A percentile compares a stretch with the other conserved stretches of the same genome.
Evolutionary conservation across 2,329 filamentous ascomycete genomes (phyloP).

Genomic region (Thielaviopsis populi): DNA sequence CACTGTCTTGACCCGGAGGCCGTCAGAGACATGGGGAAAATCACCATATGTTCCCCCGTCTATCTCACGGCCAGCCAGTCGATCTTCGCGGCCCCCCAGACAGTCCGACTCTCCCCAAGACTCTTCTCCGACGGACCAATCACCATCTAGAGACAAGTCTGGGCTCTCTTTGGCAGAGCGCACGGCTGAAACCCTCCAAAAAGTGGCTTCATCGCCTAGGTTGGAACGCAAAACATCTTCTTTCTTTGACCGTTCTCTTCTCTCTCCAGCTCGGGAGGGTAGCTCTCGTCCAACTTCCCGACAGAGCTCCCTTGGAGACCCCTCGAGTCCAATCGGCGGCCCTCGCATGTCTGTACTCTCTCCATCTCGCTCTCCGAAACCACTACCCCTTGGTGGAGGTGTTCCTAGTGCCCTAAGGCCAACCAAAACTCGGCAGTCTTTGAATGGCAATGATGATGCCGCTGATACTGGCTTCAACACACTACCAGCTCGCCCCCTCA

Average conservation of each 20-base stretch:
- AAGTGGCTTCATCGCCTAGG: slow-evolving; percentile 63
- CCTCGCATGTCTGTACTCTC: slow-evolving; percentile 26
- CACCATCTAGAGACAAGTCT: slow-evolving; percentile 20
- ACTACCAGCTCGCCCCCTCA: slow-evolving; percentile 30
- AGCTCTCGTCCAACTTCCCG: slow-evolving; percentile 21
- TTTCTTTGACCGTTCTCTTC: slow-evolving; percentile 45
- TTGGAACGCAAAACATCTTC: slow-evolving; percentile 50
- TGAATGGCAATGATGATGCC: background rate
- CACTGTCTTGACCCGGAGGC: slow-evolving; percentile 23
- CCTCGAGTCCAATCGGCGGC: slow-evolving; percentile 39
- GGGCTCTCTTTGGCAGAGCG: slow-evolving; percentile 60
- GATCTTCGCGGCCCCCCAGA: slow-evolving; percentile 9
- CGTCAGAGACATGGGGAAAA: slow-evolving; percentile 19
- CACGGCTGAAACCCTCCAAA: slow-evolving; percentile 70
- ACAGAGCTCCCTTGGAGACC: slow-evolving; percentile 12
- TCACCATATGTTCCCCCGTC: slow-evolving; percentile 15
- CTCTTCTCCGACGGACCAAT: background rate
- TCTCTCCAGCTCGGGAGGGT: slow-evolving; percentile 22
- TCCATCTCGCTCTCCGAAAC: slow-evolving; percentile 31
- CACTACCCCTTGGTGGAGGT: slow-evolving; percentile 30
- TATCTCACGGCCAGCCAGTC: slow-evolving; percentile 4
- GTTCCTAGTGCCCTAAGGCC: slow-evolving; percentile 29
- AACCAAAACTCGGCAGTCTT: slow-evolving; percentile 22
- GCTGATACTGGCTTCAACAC: slow-evolving; percentile 31
- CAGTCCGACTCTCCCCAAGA: slow-evolving; percentile 14